phyloP scores from a whole-genome alignment of 2,329 filamentous ascomycete genomes.

The Phaeosphaeriaceae sp. region DNA sequence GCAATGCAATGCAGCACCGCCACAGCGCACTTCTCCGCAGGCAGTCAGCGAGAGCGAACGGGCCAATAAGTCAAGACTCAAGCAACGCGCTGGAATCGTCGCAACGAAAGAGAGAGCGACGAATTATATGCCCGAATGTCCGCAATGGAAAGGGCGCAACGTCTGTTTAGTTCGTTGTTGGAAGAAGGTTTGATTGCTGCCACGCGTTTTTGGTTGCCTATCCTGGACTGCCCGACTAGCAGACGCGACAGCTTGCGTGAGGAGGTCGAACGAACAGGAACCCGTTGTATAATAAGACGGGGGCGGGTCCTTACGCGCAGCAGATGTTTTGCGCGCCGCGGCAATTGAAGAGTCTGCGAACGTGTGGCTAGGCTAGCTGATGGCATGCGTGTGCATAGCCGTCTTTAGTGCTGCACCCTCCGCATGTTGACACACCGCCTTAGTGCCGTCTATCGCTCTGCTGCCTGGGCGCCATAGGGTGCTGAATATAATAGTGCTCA shows the following conservation, averaged over 20 bases:
- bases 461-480: not conserved
- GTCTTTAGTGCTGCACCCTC: conserved; percentile 19
- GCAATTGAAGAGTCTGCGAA: not conserved
- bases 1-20: conserved; percentile 17
- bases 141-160: not conserved
- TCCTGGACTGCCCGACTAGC: not conserved
- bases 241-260: not conserved
- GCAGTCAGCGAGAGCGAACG: conserved; percentile 6
- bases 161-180: not conserved
- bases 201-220: not conserved
- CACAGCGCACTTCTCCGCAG: conserved; percentile 14
- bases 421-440: conserved; percentile 15
- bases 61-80: not conserved
- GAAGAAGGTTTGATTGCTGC: not conserved
- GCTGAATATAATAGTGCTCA: not conserved
- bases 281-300: not conserved
- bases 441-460: conserved; percentile 3
- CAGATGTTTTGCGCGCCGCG: not conserved
- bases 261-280: not conserved
- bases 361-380: not conserved
- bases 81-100: not conserved
- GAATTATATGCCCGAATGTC: not conserved
- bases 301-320: not conserved
- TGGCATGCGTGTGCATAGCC: not conserved
- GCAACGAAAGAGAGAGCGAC: not conserved